These are phyloP conservation scores for Ceratobasidium sp. DNA, from an alignment of 1,284 basidiomycete genomes.

Conservation along the genomic window DNA sequence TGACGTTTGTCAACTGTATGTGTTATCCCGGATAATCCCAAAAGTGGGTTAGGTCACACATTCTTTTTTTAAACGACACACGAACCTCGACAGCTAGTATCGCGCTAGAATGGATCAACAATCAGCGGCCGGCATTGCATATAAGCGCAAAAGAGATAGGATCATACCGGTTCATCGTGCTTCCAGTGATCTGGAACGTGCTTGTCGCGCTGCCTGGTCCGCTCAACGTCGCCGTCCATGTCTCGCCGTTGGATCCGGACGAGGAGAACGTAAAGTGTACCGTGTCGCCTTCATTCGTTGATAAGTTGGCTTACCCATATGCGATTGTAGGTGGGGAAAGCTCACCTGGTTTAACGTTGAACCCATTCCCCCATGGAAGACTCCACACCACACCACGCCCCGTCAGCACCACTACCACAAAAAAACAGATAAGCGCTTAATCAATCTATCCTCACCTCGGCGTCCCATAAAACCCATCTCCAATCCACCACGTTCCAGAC, in stretches of 20 bases:
- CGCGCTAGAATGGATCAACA: not conserved
- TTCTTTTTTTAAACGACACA: not conserved
- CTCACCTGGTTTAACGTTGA: constrained; percentile 52
- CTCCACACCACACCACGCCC: constrained; percentile 40
- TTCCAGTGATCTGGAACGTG: constrained; percentile 53
- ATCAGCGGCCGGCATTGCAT: not conserved
- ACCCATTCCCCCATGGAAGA: constrained; percentile 56
- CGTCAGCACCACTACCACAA: too few relatives aligned
- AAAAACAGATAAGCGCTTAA: not conserved
- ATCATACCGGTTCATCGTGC: constrained; percentile 54
- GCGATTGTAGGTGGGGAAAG: too few relatives aligned
- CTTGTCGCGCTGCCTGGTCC: constrained; percentile 54
- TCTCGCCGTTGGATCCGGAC: constrained; percentile 22
- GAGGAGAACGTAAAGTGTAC: constrained; percentile 55
- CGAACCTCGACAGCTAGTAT: constrained; percentile 36
- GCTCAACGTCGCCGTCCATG: constrained; percentile 55
- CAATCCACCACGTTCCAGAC: constrained; percentile 56
- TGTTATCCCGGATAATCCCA: too few relatives aligned
- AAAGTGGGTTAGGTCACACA: too few relatives aligned
- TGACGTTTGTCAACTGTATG: constrained; percentile 37
- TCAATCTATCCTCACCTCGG: constrained; percentile 12
- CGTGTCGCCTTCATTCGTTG: constrained; percentile 55
- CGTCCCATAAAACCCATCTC: constrained; percentile 48
- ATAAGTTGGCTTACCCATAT: too few relatives aligned
- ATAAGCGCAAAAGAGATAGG: too few relatives aligned